Percentiles rank a stretch among this genome's conserved stretches.
Conservation (phyloP, 495 filamentous ascomycete genomes). For the Trypethelium eluteriae region DNA sequence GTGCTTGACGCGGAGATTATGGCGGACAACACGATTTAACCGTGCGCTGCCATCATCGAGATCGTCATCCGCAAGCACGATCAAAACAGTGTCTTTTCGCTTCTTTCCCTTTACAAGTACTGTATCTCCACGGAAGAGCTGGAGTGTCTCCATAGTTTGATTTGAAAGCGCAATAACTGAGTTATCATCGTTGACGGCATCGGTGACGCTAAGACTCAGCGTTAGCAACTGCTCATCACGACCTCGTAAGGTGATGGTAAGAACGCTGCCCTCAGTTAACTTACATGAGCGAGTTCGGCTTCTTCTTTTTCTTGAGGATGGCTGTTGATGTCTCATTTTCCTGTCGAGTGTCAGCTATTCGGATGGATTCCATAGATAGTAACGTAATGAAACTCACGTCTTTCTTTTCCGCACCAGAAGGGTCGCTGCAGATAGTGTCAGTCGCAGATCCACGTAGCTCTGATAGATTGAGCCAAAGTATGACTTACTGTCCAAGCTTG, state of each 20-base stretch:
- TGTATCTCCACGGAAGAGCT: constrained; percentile 96
- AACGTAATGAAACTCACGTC: constrained; percentile 50
- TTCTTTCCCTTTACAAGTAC: constrained; percentile 98
- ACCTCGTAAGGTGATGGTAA: neutral
- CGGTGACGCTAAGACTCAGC: constrained; percentile 63
- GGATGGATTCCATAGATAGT: constrained; percentile 18
- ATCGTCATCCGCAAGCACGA: constrained; percentile 94
- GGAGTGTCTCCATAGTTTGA: constrained; percentile 97
- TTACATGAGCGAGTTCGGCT: constrained; percentile 96
- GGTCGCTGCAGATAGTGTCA: constrained; percentile 53
- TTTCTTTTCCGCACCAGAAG: constrained; percentile 80
- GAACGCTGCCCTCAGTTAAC: constrained; percentile 27
- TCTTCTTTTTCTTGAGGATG: constrained; percentile 99
- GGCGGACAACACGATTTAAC: constrained; percentile 94
- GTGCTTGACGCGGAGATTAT: constrained; percentile 97
- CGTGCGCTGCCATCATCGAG: constrained; percentile 93
- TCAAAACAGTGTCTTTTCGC: constrained; percentile 96
- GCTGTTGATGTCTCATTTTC: constrained; percentile 91
- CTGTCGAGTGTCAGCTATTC: constrained; percentile 38
- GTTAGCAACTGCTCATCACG: neutral
- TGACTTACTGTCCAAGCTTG: constrained; percentile 68
- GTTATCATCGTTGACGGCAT: constrained; percentile 98
- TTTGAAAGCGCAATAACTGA: constrained; percentile 97
- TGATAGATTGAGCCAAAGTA: neutral
- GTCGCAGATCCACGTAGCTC: constrained; percentile 27